These are phyloP conservation scores for Aspergillus wentii DNA, from an alignment of 495 filamentous ascomycete genomes.

Conservation along the genomic window DNA sequence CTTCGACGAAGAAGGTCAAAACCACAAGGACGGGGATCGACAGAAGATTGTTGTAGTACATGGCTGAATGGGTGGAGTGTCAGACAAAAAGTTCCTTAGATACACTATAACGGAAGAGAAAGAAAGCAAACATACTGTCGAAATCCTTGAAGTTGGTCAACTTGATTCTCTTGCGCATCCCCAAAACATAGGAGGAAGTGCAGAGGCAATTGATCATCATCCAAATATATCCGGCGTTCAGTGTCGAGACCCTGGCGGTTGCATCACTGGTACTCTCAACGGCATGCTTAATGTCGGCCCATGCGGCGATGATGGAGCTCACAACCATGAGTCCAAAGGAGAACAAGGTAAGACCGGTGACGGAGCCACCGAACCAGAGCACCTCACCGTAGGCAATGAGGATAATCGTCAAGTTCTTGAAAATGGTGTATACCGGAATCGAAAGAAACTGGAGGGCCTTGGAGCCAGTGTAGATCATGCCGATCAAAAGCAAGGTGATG, in stretches of 20 bases:
- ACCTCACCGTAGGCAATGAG: slow-evolving; percentile 98
- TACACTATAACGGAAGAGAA: background rate
- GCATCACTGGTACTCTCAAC: slow-evolving; percentile 58
- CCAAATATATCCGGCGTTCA: slow-evolving; percentile 97
- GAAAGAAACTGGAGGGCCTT: slow-evolving; percentile 96
- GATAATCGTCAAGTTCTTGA: slow-evolving; percentile 99
- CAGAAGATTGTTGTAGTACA: slow-evolving; percentile 99
- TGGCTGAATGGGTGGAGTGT: slow-evolving; percentile 57
- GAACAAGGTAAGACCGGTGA: slow-evolving; percentile 81
- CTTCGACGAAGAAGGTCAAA: slow-evolving; percentile 77
- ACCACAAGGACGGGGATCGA: slow-evolving; percentile 89
- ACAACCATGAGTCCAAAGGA: slow-evolving; percentile 98
- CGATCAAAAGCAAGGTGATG: slow-evolving; percentile 91
- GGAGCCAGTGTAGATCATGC: slow-evolving; percentile 98
- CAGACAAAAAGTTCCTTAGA: slow-evolving; percentile 16
- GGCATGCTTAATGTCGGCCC: slow-evolving; percentile 94
- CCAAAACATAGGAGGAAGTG: slow-evolving; percentile 82
- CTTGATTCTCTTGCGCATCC: slow-evolving; percentile 98
- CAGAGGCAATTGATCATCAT: slow-evolving; percentile 98
- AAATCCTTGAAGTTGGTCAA: slow-evolving; percentile 99
- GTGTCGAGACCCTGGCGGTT: slow-evolving; percentile 71
- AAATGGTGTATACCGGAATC: slow-evolving; percentile 98
- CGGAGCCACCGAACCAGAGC: slow-evolving; percentile 96
- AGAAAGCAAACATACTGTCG: slow-evolving; percentile 70
- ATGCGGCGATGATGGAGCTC: slow-evolving; percentile 90